A percentile compares a stretch with the other conserved stretches of the same genome.
These are phyloP conservation scores for Buddleja alternifolia DNA, from an alignment of 257 asterid species.

Conservation along the genomic window DNA sequence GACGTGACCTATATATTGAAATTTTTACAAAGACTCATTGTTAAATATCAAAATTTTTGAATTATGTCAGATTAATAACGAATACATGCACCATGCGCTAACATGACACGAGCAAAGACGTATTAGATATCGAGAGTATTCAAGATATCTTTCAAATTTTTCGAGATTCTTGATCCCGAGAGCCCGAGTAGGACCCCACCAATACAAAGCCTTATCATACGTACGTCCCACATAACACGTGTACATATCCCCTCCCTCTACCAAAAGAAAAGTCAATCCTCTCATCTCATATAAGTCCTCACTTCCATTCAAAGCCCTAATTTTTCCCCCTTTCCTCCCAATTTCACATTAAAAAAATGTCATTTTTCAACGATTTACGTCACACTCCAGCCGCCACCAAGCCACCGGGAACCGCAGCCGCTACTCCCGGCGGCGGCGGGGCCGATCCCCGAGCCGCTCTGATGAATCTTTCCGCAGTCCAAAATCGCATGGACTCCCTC, in stretches of 20 bases:
- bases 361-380: conserved; percentile 46
- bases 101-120: no score
- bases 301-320: conserved; percentile 17
- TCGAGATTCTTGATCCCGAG: no score
- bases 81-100: no score
- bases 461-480: conserved; percentile 61
- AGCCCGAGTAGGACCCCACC: no score
- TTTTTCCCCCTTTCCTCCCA: neutral
- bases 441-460: conserved; percentile 42
- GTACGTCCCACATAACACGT: conserved; percentile 24
- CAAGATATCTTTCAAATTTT: no score
- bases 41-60: no score
- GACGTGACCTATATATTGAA: no score
- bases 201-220: no score
- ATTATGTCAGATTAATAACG: no score
- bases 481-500: conserved; percentile 62
- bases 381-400: conserved; percentile 54
- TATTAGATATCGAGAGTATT: no score
- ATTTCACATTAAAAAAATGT: conserved; percentile 39
- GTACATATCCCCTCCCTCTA: neutral
- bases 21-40: no score
- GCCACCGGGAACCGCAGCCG: conserved; percentile 40
- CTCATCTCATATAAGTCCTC: neutral
- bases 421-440: neutral
- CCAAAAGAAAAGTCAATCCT: conserved; percentile 28